Conservation (phyloP, 371 early-diverging fungal genomes). For the Apophysomyces sp. region DNA sequence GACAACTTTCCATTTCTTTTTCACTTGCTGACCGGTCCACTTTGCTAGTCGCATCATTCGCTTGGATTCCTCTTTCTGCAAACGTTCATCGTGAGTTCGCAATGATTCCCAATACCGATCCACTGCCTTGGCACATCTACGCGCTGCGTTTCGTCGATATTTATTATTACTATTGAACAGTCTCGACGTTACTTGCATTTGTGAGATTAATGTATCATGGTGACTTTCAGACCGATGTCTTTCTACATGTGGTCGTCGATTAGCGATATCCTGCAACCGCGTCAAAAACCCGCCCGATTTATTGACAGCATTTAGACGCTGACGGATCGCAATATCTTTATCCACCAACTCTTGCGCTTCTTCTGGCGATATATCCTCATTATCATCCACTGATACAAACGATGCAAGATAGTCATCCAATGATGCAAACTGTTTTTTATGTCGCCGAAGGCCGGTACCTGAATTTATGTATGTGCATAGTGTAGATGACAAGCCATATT, state of each 20-base stretch:
- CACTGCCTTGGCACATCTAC: slow-evolving; percentile 60
- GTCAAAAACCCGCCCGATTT: slow-evolving; percentile 47
- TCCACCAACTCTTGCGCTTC: slow-evolving; percentile 42
- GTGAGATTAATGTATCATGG: slow-evolving; percentile 37
- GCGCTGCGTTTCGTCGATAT: slow-evolving; percentile 47
- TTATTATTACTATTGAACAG: slow-evolving; percentile 41
- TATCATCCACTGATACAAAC: slow-evolving; percentile 58
- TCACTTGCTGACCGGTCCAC: slow-evolving; percentile 62
- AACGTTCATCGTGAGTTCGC: slow-evolving; percentile 51
- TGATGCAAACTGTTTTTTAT: slow-evolving; percentile 30
- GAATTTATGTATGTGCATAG: slow-evolving; percentile 5
- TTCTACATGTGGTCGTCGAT: slow-evolving; percentile 39
- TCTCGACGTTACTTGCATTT: slow-evolving; percentile 39
- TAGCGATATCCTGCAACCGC: slow-evolving; percentile 25
- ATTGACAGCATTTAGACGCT: slow-evolving; percentile 40
- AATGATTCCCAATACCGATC: slow-evolving; percentile 55
- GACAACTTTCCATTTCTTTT: slow-evolving; percentile 66
- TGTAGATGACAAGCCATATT: not conserved
- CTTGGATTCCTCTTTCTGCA: slow-evolving; percentile 51
- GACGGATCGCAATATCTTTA: slow-evolving; percentile 39
- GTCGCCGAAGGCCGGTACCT: slow-evolving; percentile 33
- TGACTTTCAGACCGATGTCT: slow-evolving; percentile 31
- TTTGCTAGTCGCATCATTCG: slow-evolving; percentile 61
- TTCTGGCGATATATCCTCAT: slow-evolving; percentile 52
- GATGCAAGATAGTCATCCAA: slow-evolving; percentile 57